These are phyloP conservation scores for Hygrocybe punicea DNA, from an alignment of 768 basidiomycete genomes.

Conservation along the genomic window DNA sequence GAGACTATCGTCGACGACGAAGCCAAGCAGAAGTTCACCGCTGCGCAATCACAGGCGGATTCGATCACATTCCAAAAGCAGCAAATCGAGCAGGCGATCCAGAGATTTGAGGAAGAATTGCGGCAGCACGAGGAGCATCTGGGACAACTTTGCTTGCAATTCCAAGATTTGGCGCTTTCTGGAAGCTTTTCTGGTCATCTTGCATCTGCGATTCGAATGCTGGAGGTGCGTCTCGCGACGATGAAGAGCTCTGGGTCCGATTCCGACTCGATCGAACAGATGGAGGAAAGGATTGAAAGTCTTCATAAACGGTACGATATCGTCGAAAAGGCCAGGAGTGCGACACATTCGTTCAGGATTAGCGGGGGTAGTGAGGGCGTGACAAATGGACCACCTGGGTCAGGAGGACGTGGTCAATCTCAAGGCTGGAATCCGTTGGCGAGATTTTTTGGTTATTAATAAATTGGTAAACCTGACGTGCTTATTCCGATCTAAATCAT, in stretches of 20 bases:
- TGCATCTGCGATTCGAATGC: conserved; percentile 8
- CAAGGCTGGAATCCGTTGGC: background rate
- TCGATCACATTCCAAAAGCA: conserved; percentile 4
- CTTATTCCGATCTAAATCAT: conserved; percentile 1
- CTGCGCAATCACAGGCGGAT: conserved; percentile 11
- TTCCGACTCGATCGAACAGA: conserved; percentile 3
- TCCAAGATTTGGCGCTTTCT: conserved; percentile 10
- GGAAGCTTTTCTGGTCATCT: conserved; percentile 14
- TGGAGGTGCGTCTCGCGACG: conserved; percentile 9
- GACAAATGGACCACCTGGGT: background rate
- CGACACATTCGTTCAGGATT: background rate
- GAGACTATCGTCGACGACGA: conserved; percentile 12
- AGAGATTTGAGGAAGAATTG: conserved; percentile 4
- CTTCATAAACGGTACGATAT: conserved; percentile 7
- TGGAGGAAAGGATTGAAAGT: conserved; percentile 10
- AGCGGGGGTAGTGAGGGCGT: background rate
- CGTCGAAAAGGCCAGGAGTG: conserved; percentile 9
- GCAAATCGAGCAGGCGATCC: background rate
- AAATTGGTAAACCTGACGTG: conserved; percentile 2
- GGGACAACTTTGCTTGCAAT: conserved; percentile 5
- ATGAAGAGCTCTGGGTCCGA: conserved; percentile 9
- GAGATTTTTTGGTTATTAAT: background rate
- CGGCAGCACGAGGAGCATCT: conserved; percentile 5
- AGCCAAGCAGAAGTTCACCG: conserved; percentile 13
- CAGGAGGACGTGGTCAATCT: background rate